Evolutionary conservation across 2,329 filamentous ascomycete genomes (phyloP).

Genomic region (Dactylellina drechsleri): DNA sequence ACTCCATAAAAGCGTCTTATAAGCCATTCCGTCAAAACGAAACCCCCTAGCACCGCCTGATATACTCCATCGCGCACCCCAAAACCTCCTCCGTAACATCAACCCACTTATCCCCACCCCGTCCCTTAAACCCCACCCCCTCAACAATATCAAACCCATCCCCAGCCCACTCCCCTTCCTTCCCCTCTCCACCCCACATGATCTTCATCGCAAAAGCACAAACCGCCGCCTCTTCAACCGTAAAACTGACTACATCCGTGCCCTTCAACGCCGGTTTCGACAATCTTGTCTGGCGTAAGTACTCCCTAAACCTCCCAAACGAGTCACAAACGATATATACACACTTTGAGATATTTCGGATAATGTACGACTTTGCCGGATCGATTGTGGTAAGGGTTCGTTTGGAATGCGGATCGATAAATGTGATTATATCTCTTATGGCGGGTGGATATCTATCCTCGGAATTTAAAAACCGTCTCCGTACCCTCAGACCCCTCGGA

Average conservation of each 20-base stretch:
- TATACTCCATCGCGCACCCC: constrained; percentile 5
- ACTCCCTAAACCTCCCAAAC: constrained; percentile 19
- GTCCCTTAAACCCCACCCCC: constrained; percentile 12
- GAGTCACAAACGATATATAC: constrained; percentile 18
- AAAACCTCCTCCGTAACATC: constrained; percentile 34
- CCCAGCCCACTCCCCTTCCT: constrained; percentile 28
- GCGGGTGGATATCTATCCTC: not conserved
- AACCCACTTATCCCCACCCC: constrained; percentile 17
- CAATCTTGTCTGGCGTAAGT: constrained; percentile 1
- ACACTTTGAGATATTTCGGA: constrained; percentile 21
- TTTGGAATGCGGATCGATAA: not conserved
- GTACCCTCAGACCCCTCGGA: not conserved
- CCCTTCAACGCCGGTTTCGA: not conserved
- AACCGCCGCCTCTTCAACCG: constrained; percentile 21
- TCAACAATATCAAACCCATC: constrained; percentile 45
- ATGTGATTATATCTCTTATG: not conserved
- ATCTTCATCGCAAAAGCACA: constrained; percentile 30
- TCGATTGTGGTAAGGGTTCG: no score
- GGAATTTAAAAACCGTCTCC: not conserved
- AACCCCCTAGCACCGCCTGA: not conserved
- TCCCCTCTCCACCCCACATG: constrained; percentile 33
- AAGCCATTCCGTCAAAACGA: no score
- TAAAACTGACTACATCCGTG: constrained; percentile 12
- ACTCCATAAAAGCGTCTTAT: not conserved
- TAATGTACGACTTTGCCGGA: constrained; percentile 9